Evolutionary conservation across 2,329 filamentous ascomycete species (phyloP).

Genomic region (Pyrenochaeta sp.): DNA sequence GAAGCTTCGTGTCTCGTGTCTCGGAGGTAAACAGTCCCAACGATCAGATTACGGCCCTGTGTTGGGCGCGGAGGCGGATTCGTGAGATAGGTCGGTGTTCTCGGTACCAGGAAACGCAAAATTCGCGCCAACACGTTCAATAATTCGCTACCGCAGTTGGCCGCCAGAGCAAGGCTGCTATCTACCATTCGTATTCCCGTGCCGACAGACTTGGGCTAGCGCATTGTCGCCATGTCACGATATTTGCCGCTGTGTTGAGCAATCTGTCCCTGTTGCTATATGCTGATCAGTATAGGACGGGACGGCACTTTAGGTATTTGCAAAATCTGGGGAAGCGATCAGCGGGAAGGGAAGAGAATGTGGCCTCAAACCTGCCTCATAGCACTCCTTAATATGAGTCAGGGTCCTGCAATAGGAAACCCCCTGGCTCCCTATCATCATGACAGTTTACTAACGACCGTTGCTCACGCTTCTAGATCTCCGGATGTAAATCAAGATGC

Average conservation of each 20-base stretch:
- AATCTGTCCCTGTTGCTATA: background rate
- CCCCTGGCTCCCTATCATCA: constrained; percentile 3
- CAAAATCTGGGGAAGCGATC: constrained; percentile 9
- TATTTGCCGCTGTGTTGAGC: constrained; percentile 4
- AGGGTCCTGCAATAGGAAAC: constrained; percentile 8
- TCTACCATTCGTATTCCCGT: too few species aligned
- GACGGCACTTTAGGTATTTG: too few species aligned
- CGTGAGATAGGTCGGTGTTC: background rate
- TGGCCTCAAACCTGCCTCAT: background rate
- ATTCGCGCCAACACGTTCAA: background rate
- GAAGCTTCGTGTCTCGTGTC: background rate
- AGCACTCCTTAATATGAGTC: constrained; percentile 2
- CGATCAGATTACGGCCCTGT: background rate
- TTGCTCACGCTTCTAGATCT: too few species aligned
- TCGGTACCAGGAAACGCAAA: background rate
- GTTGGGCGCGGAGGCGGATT: background rate
- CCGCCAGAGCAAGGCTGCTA: too few species aligned
- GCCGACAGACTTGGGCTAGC: background rate
- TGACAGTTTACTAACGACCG: too few species aligned
- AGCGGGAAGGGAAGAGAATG: constrained; percentile 1
- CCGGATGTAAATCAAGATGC: too few species aligned
- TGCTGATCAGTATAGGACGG: constrained; percentile 2
- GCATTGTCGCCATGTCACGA: background rate
- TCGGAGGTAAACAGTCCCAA: background rate
- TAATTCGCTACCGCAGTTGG: background rate